Evolutionary conservation across 176 grass and related monocot species (phyloP), one percentile per base, ranked within the genome.

Genomic region (Rhynchospora breviuscula): DNA sequence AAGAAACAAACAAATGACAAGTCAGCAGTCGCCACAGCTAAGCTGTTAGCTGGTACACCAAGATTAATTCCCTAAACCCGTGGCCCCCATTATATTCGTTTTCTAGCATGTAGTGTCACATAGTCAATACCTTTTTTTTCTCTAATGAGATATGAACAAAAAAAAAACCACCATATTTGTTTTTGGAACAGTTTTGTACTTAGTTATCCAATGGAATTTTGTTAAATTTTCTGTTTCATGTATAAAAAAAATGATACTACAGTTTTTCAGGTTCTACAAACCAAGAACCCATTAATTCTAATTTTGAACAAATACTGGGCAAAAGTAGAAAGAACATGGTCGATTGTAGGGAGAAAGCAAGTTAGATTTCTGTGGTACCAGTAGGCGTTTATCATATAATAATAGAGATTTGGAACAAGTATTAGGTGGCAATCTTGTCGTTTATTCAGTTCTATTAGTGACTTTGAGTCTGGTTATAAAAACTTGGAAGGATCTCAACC

Each of bases 381-480:
- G 0, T 4, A 45, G 1, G 14, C 4, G 18, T 7, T 71, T n/a
- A 71, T 17, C 67, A 61, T 7, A 17, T 18, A 68, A 40, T 14
- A 2, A 69, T 69, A 70, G 8, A 73, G 10, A 74, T 74, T 25
- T 51, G 70, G 70, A 13, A 74, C 18, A 9, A 51, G 44, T 14
- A 74, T 72, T 44, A 23, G 45, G 70, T 74, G 70, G n/a, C 70
- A 51, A 74, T 74, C 69, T 73, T 74, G 70, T 48, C 45, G 23
- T 74, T 74, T 74, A 40, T 51, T 13, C 70, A 74, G 44, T 51
- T 45, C 48, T 22, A 49, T 74, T 74, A 1, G n/a, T 14, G 2
- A 25, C 44, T 23, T 75, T 46, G 25, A 51, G 21, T 52, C 22
- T 11, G 51, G 47, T 23, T 14, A 48, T 22, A 3, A 29, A 65